phyloP scores from a whole-genome alignment of 805 yeast genomes.

The Myxozyma kluyveri region DNA sequence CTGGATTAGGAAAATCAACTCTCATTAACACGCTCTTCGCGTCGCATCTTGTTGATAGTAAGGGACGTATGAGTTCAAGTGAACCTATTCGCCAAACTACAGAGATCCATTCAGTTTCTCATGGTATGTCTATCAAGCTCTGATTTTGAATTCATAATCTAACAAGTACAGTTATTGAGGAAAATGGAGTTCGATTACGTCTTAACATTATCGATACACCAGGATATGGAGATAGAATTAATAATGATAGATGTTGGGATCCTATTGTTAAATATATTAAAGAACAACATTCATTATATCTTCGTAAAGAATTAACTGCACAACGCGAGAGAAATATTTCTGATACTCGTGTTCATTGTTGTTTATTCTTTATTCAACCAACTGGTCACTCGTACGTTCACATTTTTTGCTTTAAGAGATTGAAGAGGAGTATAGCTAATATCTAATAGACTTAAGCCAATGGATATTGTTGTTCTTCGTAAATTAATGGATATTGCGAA shows the following conservation, averaged over 20 bases:
- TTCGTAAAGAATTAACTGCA: conserved; percentile 86
- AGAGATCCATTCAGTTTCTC: conserved; percentile 35
- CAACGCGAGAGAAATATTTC: conserved; percentile 68
- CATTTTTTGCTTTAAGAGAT: neutral
- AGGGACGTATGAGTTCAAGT: conserved; percentile 63
- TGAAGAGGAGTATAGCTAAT: neutral
- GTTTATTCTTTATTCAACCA: conserved; percentile 87
- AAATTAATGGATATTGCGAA: conserved; percentile 86
- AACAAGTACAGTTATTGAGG: conserved; percentile 50
- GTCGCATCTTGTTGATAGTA: conserved; percentile 68
- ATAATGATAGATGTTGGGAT: conserved; percentile 73
- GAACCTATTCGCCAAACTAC: conserved; percentile 77
- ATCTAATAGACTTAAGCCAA: conserved; percentile 61
- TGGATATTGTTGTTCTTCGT: conserved; percentile 79
- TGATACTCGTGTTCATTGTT: conserved; percentile 92
- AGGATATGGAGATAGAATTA: conserved; percentile 93
- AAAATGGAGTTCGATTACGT: conserved; percentile 82
- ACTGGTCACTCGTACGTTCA: conserved; percentile 50
- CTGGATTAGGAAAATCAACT: conserved; percentile 94
- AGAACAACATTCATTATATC: conserved; percentile 76
- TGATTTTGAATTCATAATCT: neutral
- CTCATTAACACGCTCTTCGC: conserved; percentile 87
- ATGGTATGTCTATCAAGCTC: conserved; percentile 20
- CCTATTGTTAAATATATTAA: conserved; percentile 91
- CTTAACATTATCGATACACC: conserved; percentile 94